Conservation (phyloP, 2,329 filamentous ascomycete species). For the Fusarium siculi region DNA sequence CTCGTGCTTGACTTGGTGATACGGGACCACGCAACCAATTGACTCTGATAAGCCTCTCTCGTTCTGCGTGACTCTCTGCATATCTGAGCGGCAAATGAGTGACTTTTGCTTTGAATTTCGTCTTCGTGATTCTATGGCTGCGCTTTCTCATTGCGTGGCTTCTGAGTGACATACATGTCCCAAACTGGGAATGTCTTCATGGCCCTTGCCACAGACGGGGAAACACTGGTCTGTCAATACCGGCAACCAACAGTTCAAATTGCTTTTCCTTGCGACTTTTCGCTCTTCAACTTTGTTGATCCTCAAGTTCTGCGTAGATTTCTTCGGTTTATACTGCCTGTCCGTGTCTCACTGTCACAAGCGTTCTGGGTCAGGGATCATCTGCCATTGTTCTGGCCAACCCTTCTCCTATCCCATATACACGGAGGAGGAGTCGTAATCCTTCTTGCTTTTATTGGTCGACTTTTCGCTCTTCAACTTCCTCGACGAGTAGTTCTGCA, state of each 20-base stretch:
- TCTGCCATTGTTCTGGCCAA: not conserved
- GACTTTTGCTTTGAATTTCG: not conserved
- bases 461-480: rapidly evolving
- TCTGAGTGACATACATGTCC: not conserved
- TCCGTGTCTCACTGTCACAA: not conserved
- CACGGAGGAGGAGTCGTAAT: not conserved
- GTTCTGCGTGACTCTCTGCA: not conserved
- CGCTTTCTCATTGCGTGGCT: not conserved
- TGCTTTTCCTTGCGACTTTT: rapidly evolving
- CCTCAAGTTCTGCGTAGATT: not conserved
- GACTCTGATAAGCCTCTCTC: not conserved
- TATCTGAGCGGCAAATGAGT: not conserved
- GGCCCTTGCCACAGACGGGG: not conserved
- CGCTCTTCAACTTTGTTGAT: not conserved
- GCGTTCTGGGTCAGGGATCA: not conserved
- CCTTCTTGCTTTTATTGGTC: not conserved
- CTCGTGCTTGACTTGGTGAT: not conserved
- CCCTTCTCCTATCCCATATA: not conserved
- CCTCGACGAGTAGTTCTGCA: not conserved
- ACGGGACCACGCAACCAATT: not conserved
- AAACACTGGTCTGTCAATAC: not conserved
- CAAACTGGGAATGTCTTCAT: not conserved
- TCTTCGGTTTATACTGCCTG: not conserved
- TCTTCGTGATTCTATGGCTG: not conserved
- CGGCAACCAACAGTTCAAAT: not conserved